These are phyloP conservation scores for Calycina marina DNA, from an alignment of 2,329 filamentous ascomycete species.

Conservation along the genomic window DNA sequence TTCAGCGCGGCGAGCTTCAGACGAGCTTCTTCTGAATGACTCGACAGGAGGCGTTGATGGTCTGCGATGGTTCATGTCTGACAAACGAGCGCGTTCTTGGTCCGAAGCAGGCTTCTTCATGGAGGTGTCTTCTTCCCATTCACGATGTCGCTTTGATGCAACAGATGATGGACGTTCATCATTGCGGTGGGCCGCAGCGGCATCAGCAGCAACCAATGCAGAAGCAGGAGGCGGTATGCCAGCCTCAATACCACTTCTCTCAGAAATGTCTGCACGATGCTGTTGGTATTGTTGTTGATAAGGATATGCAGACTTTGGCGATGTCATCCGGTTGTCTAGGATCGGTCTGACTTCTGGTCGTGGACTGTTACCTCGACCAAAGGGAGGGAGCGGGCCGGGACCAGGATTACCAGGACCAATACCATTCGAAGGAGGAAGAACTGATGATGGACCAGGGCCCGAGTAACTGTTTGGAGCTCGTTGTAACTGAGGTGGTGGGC, in stretches of 20 bases:
- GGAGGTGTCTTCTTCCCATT: conserved; percentile 74
- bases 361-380: conserved; percentile 61
- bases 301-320: conserved; percentile 71
- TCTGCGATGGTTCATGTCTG: conserved; percentile 69
- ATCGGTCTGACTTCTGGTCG: conserved; percentile 72
- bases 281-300: conserved; percentile 72
- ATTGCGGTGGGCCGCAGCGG: conserved; percentile 42
- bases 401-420: conserved; percentile 13
- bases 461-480: conserved; percentile 47
- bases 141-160: conserved; percentile 68
- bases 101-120: conserved; percentile 82
- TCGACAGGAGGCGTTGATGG: conserved; percentile 60
- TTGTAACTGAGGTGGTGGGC: conserved; percentile 29
- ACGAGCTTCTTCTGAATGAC: conserved; percentile 62
- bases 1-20: conserved; percentile 47
- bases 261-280: conserved; percentile 47
- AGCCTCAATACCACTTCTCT: conserved; percentile 28
- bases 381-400: conserved; percentile 42
- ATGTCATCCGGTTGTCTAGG: conserved; percentile 71
- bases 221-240: conserved; percentile 57
- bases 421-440: conserved; percentile 26
- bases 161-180: conserved; percentile 70
- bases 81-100: conserved; percentile 71
- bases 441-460: conserved; percentile 30
- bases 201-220: conserved; percentile 52